Evolutionary conservation across 441 rosid genomes (phyloP).

Genomic region (Macaranga tanarius): DNA sequence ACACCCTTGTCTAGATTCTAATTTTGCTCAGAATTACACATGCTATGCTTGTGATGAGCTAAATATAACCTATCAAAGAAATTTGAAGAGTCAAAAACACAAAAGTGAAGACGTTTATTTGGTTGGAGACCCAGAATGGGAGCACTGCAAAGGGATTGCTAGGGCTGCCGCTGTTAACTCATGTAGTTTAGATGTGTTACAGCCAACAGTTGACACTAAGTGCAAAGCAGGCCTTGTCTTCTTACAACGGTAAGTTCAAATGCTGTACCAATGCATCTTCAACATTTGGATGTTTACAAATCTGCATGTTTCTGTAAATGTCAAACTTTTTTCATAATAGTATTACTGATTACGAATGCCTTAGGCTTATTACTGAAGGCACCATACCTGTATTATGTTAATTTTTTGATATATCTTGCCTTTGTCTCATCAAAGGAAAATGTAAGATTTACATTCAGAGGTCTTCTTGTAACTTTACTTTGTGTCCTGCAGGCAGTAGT

Average conservation of each 20-base stretch:
- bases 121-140: slow-evolving; percentile 57
- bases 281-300: not conserved
- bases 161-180: slow-evolving; percentile 50
- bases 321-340: not conserved
- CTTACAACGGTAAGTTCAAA: slow-evolving; percentile 35
- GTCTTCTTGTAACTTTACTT: slow-evolving; percentile 11
- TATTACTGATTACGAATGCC: not conserved
- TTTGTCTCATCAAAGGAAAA: not conserved
- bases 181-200: slow-evolving; percentile 31
- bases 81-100: slow-evolving; percentile 21
- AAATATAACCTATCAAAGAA: slow-evolving; percentile 15
- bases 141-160: slow-evolving; percentile 44
- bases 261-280: not conserved
- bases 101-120: slow-evolving; percentile 23
- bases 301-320: not conserved
- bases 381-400: not conserved
- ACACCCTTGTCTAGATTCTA: slow-evolving; percentile 55
- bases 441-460: not conserved
- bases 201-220: slow-evolving; percentile 22
- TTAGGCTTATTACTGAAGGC: not conserved
- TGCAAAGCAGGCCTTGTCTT: slow-evolving; percentile 32
- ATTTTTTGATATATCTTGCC: not conserved
- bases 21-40: slow-evolving; percentile 41
- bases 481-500: slow-evolving; percentile 37
- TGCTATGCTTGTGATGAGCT: slow-evolving; percentile 35